Conservation (phyloP, 2,329 filamentous ascomycete species). For the Hypoxylon sp. region DNA sequence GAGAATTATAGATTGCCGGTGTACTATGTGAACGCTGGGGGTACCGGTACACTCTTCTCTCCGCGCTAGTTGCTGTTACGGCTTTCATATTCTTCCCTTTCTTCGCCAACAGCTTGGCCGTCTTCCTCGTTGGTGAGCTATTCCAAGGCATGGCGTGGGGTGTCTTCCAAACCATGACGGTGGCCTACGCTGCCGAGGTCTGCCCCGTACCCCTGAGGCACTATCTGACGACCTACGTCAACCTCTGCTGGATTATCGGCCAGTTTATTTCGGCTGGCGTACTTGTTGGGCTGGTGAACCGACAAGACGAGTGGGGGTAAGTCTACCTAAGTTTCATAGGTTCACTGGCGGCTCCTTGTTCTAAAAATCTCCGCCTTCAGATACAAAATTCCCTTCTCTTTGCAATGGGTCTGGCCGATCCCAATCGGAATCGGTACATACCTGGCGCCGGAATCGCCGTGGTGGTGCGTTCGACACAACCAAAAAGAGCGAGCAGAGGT, state of each 20-base stretch:
- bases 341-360: not conserved
- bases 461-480: constrained; percentile 51
- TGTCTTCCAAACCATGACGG: constrained; percentile 53
- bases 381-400: constrained; percentile 53
- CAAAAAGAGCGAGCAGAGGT: constrained; percentile 45
- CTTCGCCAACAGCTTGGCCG: constrained; percentile 55
- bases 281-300: constrained; percentile 46
- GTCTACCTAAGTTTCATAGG: constrained; percentile 23
- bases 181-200: constrained; percentile 52
- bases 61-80: constrained; percentile 55
- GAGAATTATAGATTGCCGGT: constrained; percentile 56
- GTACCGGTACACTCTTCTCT: constrained; percentile 60
- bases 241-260: constrained; percentile 56
- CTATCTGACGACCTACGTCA: constrained; percentile 52
- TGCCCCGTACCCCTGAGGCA: constrained; percentile 52
- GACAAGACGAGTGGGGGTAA: constrained; percentile 52
- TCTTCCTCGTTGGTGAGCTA: constrained; percentile 59
- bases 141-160: constrained; percentile 60
- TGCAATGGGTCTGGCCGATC: constrained; percentile 54
- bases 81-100: constrained; percentile 61
- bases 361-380: constrained; percentile 31
- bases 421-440: constrained; percentile 51
- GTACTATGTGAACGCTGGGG: constrained; percentile 59
- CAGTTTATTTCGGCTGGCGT: constrained; percentile 58
- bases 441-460: constrained; percentile 52